These are phyloP conservation scores for Brassica carinata DNA, from an alignment of 345 rosid species.

Conservation along the genomic window DNA sequence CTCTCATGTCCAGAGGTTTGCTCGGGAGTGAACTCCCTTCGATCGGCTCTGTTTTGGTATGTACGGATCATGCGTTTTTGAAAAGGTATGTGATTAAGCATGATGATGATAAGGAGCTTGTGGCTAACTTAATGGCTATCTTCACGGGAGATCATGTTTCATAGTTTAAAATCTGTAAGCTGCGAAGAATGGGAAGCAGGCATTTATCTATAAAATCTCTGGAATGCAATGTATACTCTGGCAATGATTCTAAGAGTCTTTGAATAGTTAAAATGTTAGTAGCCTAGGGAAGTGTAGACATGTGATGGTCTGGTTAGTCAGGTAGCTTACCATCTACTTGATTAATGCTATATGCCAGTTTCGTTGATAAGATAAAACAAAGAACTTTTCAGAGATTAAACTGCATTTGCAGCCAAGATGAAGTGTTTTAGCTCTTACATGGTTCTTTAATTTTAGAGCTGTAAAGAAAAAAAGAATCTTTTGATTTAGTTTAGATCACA, in stretches of 20 bases:
- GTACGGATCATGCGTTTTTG: background rate
- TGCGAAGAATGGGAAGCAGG: too few relatives aligned
- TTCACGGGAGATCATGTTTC: background rate
- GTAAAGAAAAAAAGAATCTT: too few relatives aligned
- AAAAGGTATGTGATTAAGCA: background rate
- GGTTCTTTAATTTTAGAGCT: too few relatives aligned
- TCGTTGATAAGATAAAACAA: background rate
- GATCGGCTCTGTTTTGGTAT: background rate
- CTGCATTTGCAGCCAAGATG: too few relatives aligned
- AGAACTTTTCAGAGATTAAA: background rate
- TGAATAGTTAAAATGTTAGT: too few relatives aligned
- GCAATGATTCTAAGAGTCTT: too few relatives aligned
- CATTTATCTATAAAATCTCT: too few relatives aligned
- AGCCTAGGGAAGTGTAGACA: too few relatives aligned
- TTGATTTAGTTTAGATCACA: too few relatives aligned
- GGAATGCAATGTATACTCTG: too few relatives aligned
- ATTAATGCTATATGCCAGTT: background rate
- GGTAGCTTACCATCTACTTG: background rate
- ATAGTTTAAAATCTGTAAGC: background rate
- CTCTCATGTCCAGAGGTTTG: background rate
- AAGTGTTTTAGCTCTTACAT: too few relatives aligned
- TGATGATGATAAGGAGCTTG: background rate
- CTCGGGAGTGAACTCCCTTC: background rate
- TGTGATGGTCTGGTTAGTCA: too few relatives aligned
- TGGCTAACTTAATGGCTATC: background rate